These are phyloP conservation scores for Nakataea oryzae DNA, from an alignment of 2,329 filamentous ascomycete genomes.

Conservation along the genomic window DNA sequence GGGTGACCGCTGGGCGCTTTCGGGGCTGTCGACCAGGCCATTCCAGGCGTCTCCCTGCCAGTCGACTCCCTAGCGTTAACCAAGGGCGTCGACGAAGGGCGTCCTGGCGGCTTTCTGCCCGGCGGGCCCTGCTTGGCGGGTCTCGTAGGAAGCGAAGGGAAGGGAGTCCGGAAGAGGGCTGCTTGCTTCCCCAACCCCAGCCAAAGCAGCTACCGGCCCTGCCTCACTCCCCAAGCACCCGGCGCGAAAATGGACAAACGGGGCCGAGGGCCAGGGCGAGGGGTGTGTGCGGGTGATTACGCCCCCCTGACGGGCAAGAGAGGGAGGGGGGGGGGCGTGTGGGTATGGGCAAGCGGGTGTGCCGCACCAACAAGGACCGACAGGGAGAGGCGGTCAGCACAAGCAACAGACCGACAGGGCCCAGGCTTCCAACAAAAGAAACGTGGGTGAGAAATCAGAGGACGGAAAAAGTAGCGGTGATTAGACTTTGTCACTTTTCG, in stretches of 20 bases:
- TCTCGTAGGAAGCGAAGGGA: too few species aligned
- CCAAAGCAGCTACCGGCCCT: background rate
- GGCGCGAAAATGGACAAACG: background rate
- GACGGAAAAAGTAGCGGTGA: slow-evolving; percentile 2
- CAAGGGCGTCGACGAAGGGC: too few species aligned
- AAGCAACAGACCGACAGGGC: background rate
- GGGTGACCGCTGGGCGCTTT: too few species aligned
- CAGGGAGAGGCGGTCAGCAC: slow-evolving; percentile 3
- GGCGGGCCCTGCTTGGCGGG: too few species aligned
- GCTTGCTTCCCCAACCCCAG: background rate
- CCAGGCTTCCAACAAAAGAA: background rate
- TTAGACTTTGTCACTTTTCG: background rate
- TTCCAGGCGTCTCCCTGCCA: too few species aligned
- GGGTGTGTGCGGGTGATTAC: background rate
- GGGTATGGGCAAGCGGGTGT: background rate
- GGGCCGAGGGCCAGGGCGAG: too few species aligned
- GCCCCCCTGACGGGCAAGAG: background rate
- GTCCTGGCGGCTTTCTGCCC: background rate
- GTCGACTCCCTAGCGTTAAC: too few species aligned
- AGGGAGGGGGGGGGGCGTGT: background rate
- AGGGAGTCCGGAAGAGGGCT: background rate
- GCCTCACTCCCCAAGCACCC: background rate
- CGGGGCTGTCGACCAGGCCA: background rate
- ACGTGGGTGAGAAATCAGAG: background rate
- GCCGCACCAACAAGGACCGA: background rate